phyloP scores from a whole-genome alignment of 108 stramenopile species.

The Aureococcus anophagefferens region DNA sequence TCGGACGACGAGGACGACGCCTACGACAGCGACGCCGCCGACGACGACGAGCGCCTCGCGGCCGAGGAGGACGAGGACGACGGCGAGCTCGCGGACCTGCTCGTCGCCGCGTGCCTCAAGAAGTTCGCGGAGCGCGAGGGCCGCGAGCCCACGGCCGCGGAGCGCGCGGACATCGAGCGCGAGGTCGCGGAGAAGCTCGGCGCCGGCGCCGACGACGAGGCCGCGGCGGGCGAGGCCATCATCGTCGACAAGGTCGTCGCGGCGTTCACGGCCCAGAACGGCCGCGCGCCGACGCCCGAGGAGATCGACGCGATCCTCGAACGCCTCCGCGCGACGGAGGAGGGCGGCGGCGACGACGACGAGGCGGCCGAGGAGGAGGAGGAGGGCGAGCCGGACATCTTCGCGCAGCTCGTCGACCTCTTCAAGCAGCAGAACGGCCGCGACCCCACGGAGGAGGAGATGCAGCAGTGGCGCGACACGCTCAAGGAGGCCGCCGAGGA shows the following conservation, averaged over 20 bases:
- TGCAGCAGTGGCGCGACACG: slow-evolving; percentile 4
- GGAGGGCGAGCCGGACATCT: neutral
- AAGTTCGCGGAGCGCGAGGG: slow-evolving; percentile 4
- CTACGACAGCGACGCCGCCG: neutral
- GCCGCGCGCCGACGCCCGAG: too few relatives aligned
- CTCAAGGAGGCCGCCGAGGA: slow-evolving; percentile 8
- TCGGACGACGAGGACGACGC: neutral
- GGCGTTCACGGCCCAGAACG: neutral
- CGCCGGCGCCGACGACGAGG: neutral
- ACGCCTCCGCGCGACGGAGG: neutral
- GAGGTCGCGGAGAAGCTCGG: neutral
- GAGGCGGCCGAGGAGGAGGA: neutral
- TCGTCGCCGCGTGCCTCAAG: neutral
- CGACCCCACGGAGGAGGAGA: slow-evolving; percentile 11
- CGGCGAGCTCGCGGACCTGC: neutral
- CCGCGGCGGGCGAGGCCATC: neutral
- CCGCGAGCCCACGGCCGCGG: slow-evolving; percentile 1
- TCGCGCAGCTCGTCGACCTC: slow-evolving; percentile 1
- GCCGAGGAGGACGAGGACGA: slow-evolving; percentile 10
- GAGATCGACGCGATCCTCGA: neutral
- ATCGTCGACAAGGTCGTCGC: neutral
- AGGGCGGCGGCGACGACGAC: neutral
- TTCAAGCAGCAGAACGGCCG: slow-evolving; percentile 9
- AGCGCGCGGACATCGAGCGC: slow-evolving; percentile 4
- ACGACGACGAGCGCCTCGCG: neutral